Conservation (phyloP, 106 monocot species). For the Platanthera zijinensis region DNA sequence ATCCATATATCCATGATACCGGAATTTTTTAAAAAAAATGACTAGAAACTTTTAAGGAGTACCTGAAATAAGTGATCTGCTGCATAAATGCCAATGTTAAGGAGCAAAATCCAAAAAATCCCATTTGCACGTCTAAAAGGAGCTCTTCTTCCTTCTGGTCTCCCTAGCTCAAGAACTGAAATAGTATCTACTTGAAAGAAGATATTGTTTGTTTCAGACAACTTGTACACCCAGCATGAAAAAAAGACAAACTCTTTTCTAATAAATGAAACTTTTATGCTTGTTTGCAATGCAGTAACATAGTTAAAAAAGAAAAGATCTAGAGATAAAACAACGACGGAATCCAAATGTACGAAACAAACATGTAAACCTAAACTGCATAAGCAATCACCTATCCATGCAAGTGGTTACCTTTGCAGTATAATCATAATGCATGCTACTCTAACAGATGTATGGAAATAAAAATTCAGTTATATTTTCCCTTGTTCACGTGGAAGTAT, state of each 20-base stretch:
- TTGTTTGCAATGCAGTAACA: neutral
- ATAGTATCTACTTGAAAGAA: conserved; percentile 31
- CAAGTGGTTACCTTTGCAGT: neutral
- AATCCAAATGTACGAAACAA: neutral
- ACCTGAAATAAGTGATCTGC: conserved; percentile 93
- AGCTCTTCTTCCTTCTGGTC: conserved; percentile 31
- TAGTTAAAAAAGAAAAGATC: neutral
- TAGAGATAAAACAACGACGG: neutral
- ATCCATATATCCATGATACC: neutral
- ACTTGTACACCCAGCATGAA: neutral
- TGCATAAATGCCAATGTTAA: conserved; percentile 69
- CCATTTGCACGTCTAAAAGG: conserved; percentile 56
- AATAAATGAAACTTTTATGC: neutral
- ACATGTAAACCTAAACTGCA: neutral
- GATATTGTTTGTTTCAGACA: neutral
- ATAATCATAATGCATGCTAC: neutral
- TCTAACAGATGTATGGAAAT: neutral
- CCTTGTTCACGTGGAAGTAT: no score
- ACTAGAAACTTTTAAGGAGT: neutral
- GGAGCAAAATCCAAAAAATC: conserved; percentile 91
- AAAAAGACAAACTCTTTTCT: neutral
- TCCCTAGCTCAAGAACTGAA: conserved; percentile 65
- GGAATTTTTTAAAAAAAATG: neutral
- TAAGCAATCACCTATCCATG: neutral
- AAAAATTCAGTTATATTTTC: neutral